Evolutionary conservation across 2,329 filamentous ascomycete species (phyloP).

Genomic region (Whalleya microplaca): DNA sequence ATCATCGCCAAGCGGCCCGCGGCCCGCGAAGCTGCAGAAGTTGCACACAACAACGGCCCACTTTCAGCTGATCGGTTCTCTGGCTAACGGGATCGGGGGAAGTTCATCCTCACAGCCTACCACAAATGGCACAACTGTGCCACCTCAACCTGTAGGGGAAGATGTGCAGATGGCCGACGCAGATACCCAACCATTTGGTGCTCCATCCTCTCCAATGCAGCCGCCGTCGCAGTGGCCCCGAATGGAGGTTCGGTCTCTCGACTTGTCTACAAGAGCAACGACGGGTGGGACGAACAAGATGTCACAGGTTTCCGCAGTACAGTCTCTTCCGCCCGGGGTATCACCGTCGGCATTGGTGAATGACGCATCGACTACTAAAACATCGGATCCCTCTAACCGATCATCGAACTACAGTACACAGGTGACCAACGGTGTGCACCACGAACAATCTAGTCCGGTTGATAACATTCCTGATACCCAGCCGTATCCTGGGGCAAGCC

Average conservation of each 20-base stretch:
- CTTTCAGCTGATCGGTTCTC: constrained; percentile 59
- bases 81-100: constrained; percentile 62
- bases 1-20: constrained; percentile 47
- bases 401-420: constrained; percentile 73
- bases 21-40: constrained; percentile 51
- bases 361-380: constrained; percentile 93
- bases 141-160: constrained; percentile 50
- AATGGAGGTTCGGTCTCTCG: constrained; percentile 34
- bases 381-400: constrained; percentile 68
- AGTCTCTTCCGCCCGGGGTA: constrained; percentile 59
- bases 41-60: constrained; percentile 49
- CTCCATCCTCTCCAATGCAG: constrained; percentile 50
- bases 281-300: constrained; percentile 57
- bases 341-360: constrained; percentile 69
- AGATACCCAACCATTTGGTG: constrained; percentile 47
- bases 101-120: constrained; percentile 42
- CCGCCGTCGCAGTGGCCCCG: constrained; percentile 50
- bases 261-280: constrained; percentile 44
- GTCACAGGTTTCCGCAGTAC: constrained; percentile 67
- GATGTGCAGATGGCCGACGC: constrained; percentile 67
- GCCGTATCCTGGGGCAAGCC: constrained; percentile 42
- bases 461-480: constrained; percentile 60
- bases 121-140: constrained; percentile 61
- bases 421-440: constrained; percentile 67
- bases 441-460: constrained; percentile 43